Evolutionary conservation across 2,329 filamentous ascomycete genomes (phyloP).

Genomic region (Mycosphaerella sp.): DNA sequence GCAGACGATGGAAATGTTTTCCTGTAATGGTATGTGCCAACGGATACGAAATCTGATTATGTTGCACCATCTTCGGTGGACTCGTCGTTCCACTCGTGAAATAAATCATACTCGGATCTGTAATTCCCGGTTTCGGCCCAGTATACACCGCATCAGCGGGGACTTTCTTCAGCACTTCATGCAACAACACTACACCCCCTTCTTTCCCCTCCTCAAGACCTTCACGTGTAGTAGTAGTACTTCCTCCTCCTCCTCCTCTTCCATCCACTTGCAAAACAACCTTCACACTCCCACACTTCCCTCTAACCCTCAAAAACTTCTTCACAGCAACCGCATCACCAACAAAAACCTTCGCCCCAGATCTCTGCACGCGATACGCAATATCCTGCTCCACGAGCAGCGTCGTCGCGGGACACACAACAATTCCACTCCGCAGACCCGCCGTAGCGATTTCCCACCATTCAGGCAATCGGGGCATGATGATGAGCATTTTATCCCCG

Average conservation of each 20-base stretch:
- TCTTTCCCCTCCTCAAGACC: slow-evolving; percentile 7
- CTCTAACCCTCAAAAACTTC: slow-evolving; percentile 32
- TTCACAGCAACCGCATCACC: slow-evolving; percentile 34
- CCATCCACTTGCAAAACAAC: slow-evolving; percentile 33
- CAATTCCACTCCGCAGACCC: slow-evolving; percentile 33
- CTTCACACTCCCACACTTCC: slow-evolving; percentile 31
- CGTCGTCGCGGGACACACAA: slow-evolving; percentile 37
- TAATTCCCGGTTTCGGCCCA: slow-evolving; percentile 25
- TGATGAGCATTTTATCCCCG: slow-evolving; percentile 35
- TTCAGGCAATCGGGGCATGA: slow-evolving; percentile 34
- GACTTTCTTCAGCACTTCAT: slow-evolving; percentile 25
- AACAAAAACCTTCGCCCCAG: slow-evolving; percentile 35
- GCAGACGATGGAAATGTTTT: slow-evolving; percentile 35
- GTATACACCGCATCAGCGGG: slow-evolving; percentile 23
- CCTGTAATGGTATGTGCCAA: slow-evolving; percentile 37
- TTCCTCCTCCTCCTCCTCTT: no score
- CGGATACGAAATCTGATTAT: slow-evolving; percentile 39
- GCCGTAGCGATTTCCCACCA: slow-evolving; percentile 40
- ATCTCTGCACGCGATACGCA: slow-evolving; percentile 34
- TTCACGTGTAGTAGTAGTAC: neutral
- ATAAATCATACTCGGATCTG: slow-evolving; percentile 35
- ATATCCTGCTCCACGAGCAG: slow-evolving; percentile 38
- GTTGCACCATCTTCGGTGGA: slow-evolving; percentile 39
- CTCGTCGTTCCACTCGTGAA: slow-evolving; percentile 39
- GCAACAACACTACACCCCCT: slow-evolving; percentile 24